Evolutionary conservation across 352 stramenopile genomes (phyloP).

Genomic region (Globisporangium cylindrosporum): DNA sequence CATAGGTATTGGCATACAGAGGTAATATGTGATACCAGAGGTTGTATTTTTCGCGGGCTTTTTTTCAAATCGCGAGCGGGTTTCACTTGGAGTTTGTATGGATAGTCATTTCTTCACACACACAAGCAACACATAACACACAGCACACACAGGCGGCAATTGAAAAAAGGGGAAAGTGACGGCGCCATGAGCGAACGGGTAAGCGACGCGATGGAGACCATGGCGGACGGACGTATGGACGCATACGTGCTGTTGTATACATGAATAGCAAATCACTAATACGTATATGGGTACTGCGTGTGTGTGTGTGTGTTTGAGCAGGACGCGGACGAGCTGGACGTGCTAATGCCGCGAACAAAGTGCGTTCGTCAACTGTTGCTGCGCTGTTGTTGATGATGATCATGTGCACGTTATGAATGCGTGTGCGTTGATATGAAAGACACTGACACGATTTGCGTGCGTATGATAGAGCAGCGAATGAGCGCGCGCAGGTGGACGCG

Average conservation of each 20-base stretch:
- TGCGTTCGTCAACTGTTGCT: constrained; percentile 16
- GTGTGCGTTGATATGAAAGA: not conserved
- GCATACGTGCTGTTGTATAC: not conserved
- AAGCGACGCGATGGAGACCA: not conserved
- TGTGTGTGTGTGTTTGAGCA: not conserved
- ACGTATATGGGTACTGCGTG: too few relatives aligned
- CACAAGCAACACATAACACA: not conserved
- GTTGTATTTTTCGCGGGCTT: constrained; percentile 9
- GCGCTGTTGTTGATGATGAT: not conserved
- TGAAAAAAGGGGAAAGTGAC: not conserved
- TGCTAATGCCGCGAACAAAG: constrained; percentile 74
- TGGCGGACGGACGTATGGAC: not conserved
- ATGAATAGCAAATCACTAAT: too few relatives aligned
- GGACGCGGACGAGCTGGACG: constrained; percentile 53
- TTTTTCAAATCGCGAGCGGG: constrained; percentile 12
- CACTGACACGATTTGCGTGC: not conserved
- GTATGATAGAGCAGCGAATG: constrained; percentile 34
- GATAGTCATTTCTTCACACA: not conserved
- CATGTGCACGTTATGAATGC: not conserved
- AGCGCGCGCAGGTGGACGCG: constrained; percentile 43
- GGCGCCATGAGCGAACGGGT: constrained; percentile 6
- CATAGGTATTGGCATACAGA: not conserved
- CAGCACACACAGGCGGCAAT: not conserved
- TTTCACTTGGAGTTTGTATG: constrained; percentile 17
- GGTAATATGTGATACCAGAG: constrained; percentile 1